Percentiles rank a stretch among this genome's conserved stretches.
phyloP scores from a whole-genome alignment of 805 yeast genomes.

The Diddensiella caesifluorescens region DNA sequence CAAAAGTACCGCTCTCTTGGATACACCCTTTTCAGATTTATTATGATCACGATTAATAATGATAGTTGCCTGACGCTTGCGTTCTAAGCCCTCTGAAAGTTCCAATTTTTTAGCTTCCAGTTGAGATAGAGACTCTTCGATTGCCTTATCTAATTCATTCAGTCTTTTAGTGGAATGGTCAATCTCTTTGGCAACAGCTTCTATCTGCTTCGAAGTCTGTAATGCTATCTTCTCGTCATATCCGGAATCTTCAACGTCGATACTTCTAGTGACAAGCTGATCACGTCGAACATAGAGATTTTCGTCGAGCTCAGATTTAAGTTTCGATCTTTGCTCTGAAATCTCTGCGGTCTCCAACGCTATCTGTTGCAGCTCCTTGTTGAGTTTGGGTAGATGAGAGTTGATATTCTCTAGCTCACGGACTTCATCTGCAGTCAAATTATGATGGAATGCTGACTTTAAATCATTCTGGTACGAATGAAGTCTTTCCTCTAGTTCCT shows the following conservation, averaged over 20 bases:
- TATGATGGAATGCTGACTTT: constrained; percentile 47
- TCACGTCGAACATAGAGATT: constrained; percentile 50
- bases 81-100: constrained; percentile 48
- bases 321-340: constrained; percentile 43
- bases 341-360: constrained; percentile 39
- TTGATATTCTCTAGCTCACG: constrained; percentile 36
- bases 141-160: constrained; percentile 12
- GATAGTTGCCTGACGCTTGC: constrained; percentile 49
- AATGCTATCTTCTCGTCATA: constrained; percentile 1
- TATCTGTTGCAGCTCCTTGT: constrained; percentile 38
- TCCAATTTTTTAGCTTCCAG: constrained; percentile 35
- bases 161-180: constrained; percentile 13
- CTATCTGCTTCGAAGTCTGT: constrained; percentile 27
- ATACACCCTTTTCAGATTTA: constrained; percentile 56
- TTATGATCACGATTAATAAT: constrained; percentile 59
- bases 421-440: constrained; percentile 48
- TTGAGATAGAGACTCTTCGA: constrained; percentile 20
- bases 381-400: constrained; percentile 35
- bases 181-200: constrained; percentile 24
- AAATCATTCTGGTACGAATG: constrained; percentile 46
- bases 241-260: constrained; percentile 4
- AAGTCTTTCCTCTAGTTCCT: constrained; percentile 39
- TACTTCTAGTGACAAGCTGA: constrained; percentile 29
- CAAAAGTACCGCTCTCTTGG: constrained; percentile 54
- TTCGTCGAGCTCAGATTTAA: constrained; percentile 54